Evolutionary conservation across 2,329 filamentous ascomycete genomes (phyloP).

Genomic region (Nakataea oryzae): DNA sequence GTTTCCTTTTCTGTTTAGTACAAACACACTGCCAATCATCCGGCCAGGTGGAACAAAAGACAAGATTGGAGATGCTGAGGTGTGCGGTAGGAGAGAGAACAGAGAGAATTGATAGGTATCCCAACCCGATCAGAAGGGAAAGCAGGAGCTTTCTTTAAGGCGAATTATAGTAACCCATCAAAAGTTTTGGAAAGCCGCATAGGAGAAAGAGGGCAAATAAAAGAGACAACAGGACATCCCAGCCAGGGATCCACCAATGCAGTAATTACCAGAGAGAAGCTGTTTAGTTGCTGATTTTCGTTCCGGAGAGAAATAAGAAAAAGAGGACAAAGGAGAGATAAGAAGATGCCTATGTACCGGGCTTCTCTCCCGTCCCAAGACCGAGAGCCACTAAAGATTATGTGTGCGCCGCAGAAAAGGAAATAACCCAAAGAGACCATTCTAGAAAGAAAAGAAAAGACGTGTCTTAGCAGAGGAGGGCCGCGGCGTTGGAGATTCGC

Average conservation of each 20-base stretch:
- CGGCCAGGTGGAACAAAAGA: neutral
- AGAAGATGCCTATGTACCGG: slow-evolving; percentile 8
- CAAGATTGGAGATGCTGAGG: neutral
- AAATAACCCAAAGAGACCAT: slow-evolving; percentile 16
- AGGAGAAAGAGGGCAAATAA: slow-evolving; percentile 5
- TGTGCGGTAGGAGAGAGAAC: neutral
- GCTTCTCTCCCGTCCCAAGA: neutral
- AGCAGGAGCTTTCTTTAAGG: neutral
- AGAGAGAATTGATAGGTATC: neutral
- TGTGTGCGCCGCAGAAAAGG: slow-evolving; percentile 19
- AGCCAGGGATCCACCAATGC: slow-evolving; percentile 28
- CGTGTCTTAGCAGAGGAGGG: neutral
- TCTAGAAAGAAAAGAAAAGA: slow-evolving; percentile 3
- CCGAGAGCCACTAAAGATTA: slow-evolving; percentile 16
- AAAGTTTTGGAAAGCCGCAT: neutral
- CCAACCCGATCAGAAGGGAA: neutral
- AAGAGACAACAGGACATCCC: neutral
- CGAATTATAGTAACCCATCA: neutral
- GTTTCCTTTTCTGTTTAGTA: neutral
- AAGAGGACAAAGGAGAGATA: neutral
- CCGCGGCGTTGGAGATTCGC: neutral
- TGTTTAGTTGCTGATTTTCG: slow-evolving; percentile 6
- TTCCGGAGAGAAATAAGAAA: slow-evolving; percentile 4
- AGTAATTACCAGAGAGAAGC: slow-evolving; percentile 33
- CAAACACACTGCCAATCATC: neutral